Evolutionary conservation across 495 filamentous ascomycete species (phyloP).

Genomic region (Darksidea phi): DNA sequence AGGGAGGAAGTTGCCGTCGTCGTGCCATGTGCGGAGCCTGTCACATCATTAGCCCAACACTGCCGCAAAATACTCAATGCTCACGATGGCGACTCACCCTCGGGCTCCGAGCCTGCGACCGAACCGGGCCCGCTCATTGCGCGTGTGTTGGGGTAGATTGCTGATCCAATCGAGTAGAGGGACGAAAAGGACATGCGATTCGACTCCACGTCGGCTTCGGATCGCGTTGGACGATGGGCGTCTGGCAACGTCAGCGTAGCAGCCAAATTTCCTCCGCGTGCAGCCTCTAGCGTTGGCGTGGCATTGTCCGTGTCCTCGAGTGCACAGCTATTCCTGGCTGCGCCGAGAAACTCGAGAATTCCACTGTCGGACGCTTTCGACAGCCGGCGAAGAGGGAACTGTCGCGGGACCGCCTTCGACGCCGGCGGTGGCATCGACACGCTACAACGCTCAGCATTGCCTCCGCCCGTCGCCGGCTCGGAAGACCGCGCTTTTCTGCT

Average conservation of each 20-base stretch:
- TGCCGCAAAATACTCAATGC: not conserved
- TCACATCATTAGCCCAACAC: conserved; percentile 15
- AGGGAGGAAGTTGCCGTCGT: conserved; percentile 55
- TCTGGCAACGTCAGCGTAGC: conserved; percentile 46
- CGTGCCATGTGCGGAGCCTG: conserved; percentile 28
- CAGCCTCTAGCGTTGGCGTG: conserved; percentile 29
- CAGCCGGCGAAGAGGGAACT: conserved; percentile 25
- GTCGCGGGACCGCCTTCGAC: conserved; percentile 34
- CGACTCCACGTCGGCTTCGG: conserved; percentile 46
- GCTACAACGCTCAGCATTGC: conserved; percentile 55
- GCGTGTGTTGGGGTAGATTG: conserved; percentile 42
- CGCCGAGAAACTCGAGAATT: conserved; percentile 7
- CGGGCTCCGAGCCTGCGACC: conserved; percentile 43
- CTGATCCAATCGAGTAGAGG: conserved; percentile 62
- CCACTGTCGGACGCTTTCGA: conserved; percentile 32
- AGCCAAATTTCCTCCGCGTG: conserved; percentile 8
- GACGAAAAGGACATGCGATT: conserved; percentile 67
- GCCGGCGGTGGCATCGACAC: conserved; percentile 61
- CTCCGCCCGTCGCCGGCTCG: conserved; percentile 51
- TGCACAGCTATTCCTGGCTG: conserved; percentile 18
- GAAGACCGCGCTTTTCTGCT: conserved; percentile 55
- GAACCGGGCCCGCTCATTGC: conserved; percentile 47
- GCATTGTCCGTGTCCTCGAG: conserved; percentile 32
- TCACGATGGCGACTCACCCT: conserved; percentile 27
- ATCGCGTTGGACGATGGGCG: conserved; percentile 26